A percentile compares a stretch with the other conserved stretches of the same genome.
Conservation (phyloP, 306 rosid genomes). For the Macrotyloma uniflorum region DNA sequence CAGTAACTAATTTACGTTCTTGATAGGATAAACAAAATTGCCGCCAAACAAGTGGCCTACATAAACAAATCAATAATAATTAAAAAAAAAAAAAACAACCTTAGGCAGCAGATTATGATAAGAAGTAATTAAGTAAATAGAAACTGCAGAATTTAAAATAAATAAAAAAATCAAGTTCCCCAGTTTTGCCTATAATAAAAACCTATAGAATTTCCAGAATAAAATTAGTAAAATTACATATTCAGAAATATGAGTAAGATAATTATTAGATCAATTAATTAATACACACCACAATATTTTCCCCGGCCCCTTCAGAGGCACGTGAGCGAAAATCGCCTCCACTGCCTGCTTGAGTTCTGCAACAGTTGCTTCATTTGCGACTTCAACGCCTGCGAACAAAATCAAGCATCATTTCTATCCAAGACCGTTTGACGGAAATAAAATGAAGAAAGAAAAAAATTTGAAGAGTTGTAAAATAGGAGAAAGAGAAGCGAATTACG, state of each 20-base stretch:
- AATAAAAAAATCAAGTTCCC: neutral
- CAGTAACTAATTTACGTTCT: slow-evolving; percentile 67
- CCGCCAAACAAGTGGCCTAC: slow-evolving; percentile 89
- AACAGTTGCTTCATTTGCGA: slow-evolving; percentile 67
- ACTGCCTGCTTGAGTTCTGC: slow-evolving; percentile 71
- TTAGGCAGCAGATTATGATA: neutral
- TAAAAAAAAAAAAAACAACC: neutral
- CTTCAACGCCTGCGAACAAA: slow-evolving; percentile 67
- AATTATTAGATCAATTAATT: neutral
- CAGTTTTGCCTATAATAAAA: neutral
- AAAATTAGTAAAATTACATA: slow-evolving; percentile 1
- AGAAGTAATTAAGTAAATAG: neutral
- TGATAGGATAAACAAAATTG: slow-evolving; percentile 80
- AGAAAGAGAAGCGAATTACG: slow-evolving; percentile 35
- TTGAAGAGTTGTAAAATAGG: neutral
- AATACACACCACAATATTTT: slow-evolving; percentile 77
- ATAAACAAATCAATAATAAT: slow-evolving; percentile 22
- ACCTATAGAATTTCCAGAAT: neutral
- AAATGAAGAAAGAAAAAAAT: neutral
- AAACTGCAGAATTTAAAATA: neutral
- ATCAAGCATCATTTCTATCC: slow-evolving; percentile 16
- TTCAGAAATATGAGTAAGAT: neutral
- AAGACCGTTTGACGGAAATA: neutral
- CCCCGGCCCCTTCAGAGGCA: slow-evolving; percentile 73
- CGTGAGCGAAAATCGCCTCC: slow-evolving; percentile 65